Percentiles rank a stretch among this genome's conserved stretches.
phyloP scores from a whole-genome alignment of 441 rosid genomes.

The Breynia disticha region DNA sequence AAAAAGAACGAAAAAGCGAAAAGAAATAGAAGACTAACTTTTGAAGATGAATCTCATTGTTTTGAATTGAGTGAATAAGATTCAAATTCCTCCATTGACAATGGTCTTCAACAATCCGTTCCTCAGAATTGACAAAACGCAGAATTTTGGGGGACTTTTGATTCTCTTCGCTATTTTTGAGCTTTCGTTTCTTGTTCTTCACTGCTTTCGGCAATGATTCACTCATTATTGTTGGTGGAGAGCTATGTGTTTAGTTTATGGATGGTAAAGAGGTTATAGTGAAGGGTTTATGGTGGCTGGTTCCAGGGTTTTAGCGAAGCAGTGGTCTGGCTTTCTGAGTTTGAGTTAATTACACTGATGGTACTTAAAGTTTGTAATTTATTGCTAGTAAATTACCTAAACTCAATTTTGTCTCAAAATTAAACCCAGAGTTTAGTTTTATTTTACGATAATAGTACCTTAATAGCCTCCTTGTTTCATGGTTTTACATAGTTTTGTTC shows the following conservation, averaged over 20 bases:
- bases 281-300: not conserved
- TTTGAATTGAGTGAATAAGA: slow-evolving; percentile 51
- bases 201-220: slow-evolving; percentile 19
- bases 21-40: slow-evolving; percentile 34
- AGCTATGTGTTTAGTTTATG: not conserved
- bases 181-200: slow-evolving; percentile 39
- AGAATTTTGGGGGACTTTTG: slow-evolving; percentile 16
- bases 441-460: too few relatives aligned
- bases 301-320: not conserved
- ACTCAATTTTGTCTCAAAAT: too few relatives aligned
- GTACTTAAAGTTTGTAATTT: too few relatives aligned
- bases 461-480: too few relatives aligned
- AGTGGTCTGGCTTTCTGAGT: too few relatives aligned
- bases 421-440: too few relatives aligned
- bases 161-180: slow-evolving; percentile 15
- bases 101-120: slow-evolving; percentile 23
- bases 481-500: too few relatives aligned
- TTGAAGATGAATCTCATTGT: slow-evolving; percentile 34
- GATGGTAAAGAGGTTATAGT: not conserved
- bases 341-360: too few relatives aligned
- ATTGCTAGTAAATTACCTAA: too few relatives aligned
- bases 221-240: slow-evolving; percentile 17
- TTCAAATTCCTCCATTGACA: slow-evolving; percentile 70
- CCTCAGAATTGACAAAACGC: slow-evolving; percentile 19
- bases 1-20: not conserved